Conservation (phyloP, 2,329 filamentous ascomycete species). For the Samsoniella hepiali region DNA sequence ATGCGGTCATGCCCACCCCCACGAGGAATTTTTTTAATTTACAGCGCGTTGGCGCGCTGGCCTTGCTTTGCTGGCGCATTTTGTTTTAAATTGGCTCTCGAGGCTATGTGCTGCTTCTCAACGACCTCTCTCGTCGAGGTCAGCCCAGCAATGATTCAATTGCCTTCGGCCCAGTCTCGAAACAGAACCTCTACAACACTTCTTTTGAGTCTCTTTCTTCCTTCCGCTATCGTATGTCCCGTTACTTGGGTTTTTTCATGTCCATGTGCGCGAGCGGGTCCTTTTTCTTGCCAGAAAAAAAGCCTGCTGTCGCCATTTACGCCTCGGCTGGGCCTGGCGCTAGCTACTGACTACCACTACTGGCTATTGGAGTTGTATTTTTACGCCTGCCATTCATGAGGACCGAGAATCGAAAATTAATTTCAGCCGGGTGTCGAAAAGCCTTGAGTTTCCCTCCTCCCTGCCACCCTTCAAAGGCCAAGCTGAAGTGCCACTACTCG, state of each 20-base stretch:
- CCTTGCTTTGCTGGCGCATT: neutral
- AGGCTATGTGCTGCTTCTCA: too few relatives aligned
- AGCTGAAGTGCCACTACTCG: neutral
- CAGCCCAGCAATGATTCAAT: too few relatives aligned
- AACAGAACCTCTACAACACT: too few relatives aligned
- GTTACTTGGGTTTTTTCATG: neutral
- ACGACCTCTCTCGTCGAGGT: too few relatives aligned
- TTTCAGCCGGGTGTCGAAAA: neutral
- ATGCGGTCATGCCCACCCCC: slow-evolving; percentile 1
- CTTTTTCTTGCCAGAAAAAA: neutral
- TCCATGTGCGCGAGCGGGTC: slow-evolving; percentile 1
- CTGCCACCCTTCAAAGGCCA: neutral
- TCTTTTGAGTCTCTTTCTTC: neutral
- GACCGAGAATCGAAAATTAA: too few relatives aligned
- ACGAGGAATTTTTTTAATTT: slow-evolving; percentile 4
- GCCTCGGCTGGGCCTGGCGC: slow-evolving; percentile 4
- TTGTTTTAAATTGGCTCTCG: too few relatives aligned
- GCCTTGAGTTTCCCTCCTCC: neutral
- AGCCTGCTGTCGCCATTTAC: neutral
- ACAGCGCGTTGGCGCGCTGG: slow-evolving; percentile 7
- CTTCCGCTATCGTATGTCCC: neutral
- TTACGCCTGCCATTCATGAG: neutral
- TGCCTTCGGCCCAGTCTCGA: too few relatives aligned
- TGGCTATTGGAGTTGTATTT: neutral
- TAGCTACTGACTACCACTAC: neutral